Evolutionary conservation across 2,329 filamentous ascomycete genomes (phyloP).

Genomic region (Beauveria sp.): DNA sequence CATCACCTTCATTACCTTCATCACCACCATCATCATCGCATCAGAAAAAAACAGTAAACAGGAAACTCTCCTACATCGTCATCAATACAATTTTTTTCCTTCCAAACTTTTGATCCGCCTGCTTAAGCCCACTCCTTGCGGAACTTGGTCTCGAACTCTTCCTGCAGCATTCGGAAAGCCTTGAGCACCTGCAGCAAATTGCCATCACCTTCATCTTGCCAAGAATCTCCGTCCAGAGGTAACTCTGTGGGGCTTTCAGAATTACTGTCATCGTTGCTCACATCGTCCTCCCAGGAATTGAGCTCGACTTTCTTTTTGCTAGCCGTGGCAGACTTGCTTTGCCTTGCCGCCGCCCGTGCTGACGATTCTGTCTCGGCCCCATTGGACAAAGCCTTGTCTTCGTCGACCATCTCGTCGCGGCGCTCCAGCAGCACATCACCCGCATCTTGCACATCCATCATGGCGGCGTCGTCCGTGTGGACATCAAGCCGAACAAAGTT

Average conservation of each 20-base stretch:
- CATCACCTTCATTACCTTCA: no score
- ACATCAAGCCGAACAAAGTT: slow-evolving; percentile 43
- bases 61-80: no score
- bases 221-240: slow-evolving; percentile 2
- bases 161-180: slow-evolving; percentile 49
- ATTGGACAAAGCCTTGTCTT: background rate
- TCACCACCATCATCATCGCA: no score
- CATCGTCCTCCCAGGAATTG: slow-evolving; percentile 41
- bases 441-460: slow-evolving; percentile 36
- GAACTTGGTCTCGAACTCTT: slow-evolving; percentile 59
- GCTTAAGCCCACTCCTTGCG: slow-evolving; percentile 49
- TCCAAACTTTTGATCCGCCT: no score
- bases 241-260: background rate
- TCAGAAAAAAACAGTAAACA: no score
- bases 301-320: slow-evolving; percentile 32
- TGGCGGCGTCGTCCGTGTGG: slow-evolving; percentile 22
- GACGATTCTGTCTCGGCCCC: background rate
- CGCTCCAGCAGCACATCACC: slow-evolving; percentile 36
- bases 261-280: slow-evolving; percentile 11
- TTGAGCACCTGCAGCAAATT: slow-evolving; percentile 48
- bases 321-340: background rate
- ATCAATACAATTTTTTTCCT: no score
- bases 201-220: slow-evolving; percentile 32
- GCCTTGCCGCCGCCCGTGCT: background rate
- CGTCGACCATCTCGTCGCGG: background rate